Evolutionary conservation across 2,329 filamentous ascomycete genomes (phyloP).

Genomic region (Stachybotrys chartarum): DNA sequence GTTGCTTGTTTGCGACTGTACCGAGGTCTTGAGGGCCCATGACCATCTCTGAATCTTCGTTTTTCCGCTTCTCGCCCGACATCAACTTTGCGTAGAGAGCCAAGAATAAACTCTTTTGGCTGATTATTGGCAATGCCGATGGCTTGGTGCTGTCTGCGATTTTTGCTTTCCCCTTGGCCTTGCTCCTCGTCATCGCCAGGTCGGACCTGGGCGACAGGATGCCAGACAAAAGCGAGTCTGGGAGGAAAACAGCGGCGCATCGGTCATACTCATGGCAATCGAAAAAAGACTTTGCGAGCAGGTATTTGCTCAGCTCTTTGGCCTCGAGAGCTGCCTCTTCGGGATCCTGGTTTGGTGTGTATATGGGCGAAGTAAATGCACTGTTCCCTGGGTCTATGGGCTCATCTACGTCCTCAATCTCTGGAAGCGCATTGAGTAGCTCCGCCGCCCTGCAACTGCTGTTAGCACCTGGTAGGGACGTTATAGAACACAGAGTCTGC

Average conservation of each 20-base stretch:
- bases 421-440: slow-evolving; percentile 75
- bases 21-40: slow-evolving; percentile 88
- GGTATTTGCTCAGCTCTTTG: slow-evolving; percentile 72
- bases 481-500: slow-evolving; percentile 1
- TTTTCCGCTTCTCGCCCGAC: slow-evolving; percentile 89
- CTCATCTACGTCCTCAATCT: slow-evolving; percentile 49
- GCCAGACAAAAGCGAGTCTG: slow-evolving; percentile 67
- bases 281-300: slow-evolving; percentile 89
- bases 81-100: slow-evolving; percentile 89
- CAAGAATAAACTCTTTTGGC: slow-evolving; percentile 88
- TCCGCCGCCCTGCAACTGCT: slow-evolving; percentile 72
- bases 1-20: slow-evolving; percentile 75
- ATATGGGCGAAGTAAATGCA: slow-evolving; percentile 37
- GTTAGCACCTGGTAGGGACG: slow-evolving; percentile 8
- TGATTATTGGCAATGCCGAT: slow-evolving; percentile 49
- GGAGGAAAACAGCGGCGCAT: slow-evolving; percentile 81
- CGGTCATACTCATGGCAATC: slow-evolving; percentile 94
- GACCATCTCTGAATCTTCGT: slow-evolving; percentile 96
- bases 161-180: slow-evolving; percentile 55
- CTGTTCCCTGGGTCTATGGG: slow-evolving; percentile 18
- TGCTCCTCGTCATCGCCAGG: slow-evolving; percentile 28
- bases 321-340: slow-evolving; percentile 70
- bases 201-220: slow-evolving; percentile 46
- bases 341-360: slow-evolving; percentile 56
- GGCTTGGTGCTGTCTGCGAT: slow-evolving; percentile 12